phyloP scores from a whole-genome alignment of 208 protist genomes.

The Angomonas ambiguus region DNA sequence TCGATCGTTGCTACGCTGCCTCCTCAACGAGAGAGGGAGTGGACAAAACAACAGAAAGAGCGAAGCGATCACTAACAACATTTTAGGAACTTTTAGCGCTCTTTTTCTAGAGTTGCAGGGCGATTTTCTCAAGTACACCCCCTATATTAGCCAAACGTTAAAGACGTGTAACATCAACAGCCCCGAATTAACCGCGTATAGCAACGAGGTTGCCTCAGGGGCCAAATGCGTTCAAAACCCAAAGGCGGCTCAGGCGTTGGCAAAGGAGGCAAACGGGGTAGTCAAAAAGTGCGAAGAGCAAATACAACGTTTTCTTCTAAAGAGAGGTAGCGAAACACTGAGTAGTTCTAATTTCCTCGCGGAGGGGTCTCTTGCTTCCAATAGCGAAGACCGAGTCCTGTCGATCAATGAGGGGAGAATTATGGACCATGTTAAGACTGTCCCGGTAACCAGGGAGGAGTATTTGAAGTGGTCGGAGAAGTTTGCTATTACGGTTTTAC shows the following conservation, averaged over 20 bases:
- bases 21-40: conserved; percentile 19
- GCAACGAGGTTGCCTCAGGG: conserved; percentile 44
- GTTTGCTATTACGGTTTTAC: conserved; percentile 61
- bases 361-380: neutral
- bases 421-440: conserved; percentile 43
- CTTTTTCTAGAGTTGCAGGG: conserved; percentile 56
- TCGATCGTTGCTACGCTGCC: conserved; percentile 49
- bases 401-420: conserved; percentile 61
- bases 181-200: conserved; percentile 54
- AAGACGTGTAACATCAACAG: conserved; percentile 63
- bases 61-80: conserved; percentile 39
- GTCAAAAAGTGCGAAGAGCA: conserved; percentile 71
- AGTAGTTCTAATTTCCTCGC: conserved; percentile 17
- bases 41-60: conserved; percentile 17
- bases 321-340: neutral
- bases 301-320: conserved; percentile 14
- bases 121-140: conserved; percentile 77
- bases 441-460: conserved; percentile 74
- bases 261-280: conserved; percentile 40
- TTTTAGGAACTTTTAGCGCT: conserved; percentile 74
- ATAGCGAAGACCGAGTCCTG: conserved; percentile 42
- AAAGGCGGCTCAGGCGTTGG: conserved; percentile 26
- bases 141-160: conserved; percentile 56
- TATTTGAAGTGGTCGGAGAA: conserved; percentile 72
- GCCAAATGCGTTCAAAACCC: conserved; percentile 34